Conservation (phyloP, 768 basidiomycete species). For the Thelephora ganbajun region DNA sequence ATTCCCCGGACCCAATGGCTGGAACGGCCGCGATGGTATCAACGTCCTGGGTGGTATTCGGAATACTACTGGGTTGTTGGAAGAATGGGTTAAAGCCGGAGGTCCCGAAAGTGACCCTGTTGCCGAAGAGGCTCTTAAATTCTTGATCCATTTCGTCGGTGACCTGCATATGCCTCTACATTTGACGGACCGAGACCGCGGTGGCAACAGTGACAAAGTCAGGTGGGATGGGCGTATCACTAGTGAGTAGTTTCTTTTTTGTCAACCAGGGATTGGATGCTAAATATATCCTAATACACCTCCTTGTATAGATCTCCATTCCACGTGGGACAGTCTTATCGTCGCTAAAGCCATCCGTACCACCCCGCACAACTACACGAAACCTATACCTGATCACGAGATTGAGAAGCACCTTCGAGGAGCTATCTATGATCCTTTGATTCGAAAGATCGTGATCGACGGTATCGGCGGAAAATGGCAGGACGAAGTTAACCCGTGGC, state of each 20-base stretch:
- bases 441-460: slow-evolving; percentile 80
- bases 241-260: slow-evolving; percentile 32
- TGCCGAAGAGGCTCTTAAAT: slow-evolving; percentile 77
- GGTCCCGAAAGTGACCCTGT: slow-evolving; percentile 12
- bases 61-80: slow-evolving; percentile 58
- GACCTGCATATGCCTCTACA: slow-evolving; percentile 94
- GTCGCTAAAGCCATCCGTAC: slow-evolving; percentile 73
- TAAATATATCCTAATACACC: background rate
- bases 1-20: slow-evolving; percentile 67
- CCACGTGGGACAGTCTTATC: slow-evolving; percentile 75
- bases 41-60: slow-evolving; percentile 72
- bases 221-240: slow-evolving; percentile 56
- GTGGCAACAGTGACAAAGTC: slow-evolving; percentile 75
- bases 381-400: slow-evolving; percentile 53
- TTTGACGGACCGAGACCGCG: slow-evolving; percentile 74
- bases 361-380: slow-evolving; percentile 62
- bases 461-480: slow-evolving; percentile 54
- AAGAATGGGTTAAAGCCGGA: slow-evolving; percentile 25
- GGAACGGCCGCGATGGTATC: slow-evolving; percentile 37
- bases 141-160: slow-evolving; percentile 86
- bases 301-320: slow-evolving; percentile 53
- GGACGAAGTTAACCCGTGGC: slow-evolving; percentile 47
- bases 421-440: slow-evolving; percentile 76
- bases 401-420: slow-evolving; percentile 37
- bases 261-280: slow-evolving; percentile 6